Conservation (phyloP, 331 rosid genomes). For the Ulmus americana region DNA sequence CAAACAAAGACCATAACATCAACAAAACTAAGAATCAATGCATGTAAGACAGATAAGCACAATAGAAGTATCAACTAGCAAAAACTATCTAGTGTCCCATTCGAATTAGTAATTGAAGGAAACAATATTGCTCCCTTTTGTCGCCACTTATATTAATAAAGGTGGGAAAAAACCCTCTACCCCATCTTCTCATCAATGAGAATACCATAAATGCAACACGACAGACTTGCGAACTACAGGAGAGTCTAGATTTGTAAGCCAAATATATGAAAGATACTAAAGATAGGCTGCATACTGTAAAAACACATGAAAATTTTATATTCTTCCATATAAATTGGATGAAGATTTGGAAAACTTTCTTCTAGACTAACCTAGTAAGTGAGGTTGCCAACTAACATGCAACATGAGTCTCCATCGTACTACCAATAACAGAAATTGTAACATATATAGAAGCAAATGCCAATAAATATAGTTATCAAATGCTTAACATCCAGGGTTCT, state of each 20-base stretch:
- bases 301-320: background rate
- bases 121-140: constrained; percentile 4
- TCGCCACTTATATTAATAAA: background rate
- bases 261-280: background rate
- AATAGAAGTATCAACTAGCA: background rate
- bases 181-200: constrained; percentile 1
- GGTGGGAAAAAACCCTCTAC: constrained; percentile 1
- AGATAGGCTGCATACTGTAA: background rate
- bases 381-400: constrained; percentile 1
- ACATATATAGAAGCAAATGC: background rate
- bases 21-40: constrained; percentile 9
- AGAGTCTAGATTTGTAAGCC: background rate
- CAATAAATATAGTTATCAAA: background rate
- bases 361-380: background rate
- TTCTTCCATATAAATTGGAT: too few species aligned
- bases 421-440: background rate
- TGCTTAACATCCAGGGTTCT: constrained; percentile 1
- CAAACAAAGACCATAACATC: background rate
- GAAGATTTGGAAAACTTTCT: background rate
- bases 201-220: background rate
- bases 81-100: background rate
- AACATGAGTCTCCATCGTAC: background rate
- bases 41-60: background rate
- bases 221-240: background rate
- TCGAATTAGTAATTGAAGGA: background rate